Percentiles rank a stretch among this genome's conserved stretches.
Evolutionary conservation across 2,329 filamentous ascomycete species (phyloP).

Genomic region (Parastagonospora avenae): DNA sequence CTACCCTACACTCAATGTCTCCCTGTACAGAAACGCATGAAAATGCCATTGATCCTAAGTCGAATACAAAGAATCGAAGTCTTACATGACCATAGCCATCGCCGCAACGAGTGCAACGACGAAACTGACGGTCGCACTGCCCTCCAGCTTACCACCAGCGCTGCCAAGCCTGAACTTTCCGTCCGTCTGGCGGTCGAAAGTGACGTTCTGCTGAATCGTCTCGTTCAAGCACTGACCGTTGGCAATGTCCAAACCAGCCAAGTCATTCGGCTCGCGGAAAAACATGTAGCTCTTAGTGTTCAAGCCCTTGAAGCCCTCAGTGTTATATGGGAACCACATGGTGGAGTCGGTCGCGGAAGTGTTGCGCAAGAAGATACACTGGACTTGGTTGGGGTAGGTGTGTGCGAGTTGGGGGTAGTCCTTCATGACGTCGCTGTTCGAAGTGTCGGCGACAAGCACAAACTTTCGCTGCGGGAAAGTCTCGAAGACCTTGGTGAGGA

Average conservation of each 20-base stretch:
- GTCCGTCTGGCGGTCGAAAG: conserved; percentile 56
- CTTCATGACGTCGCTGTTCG: conserved; percentile 76
- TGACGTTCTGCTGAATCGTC: conserved; percentile 71
- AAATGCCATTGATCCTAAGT: background rate
- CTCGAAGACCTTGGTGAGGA: conserved; percentile 73
- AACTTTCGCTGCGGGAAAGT: conserved; percentile 78
- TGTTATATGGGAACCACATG: conserved; percentile 77
- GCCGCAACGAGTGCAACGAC: conserved; percentile 41
- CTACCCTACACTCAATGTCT: background rate
- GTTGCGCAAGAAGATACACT: conserved; percentile 79
- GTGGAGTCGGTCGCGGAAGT: conserved; percentile 69
- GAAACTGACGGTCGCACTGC: conserved; percentile 39
- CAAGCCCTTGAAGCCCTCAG: conserved; percentile 69
- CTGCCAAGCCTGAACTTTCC: conserved; percentile 32
- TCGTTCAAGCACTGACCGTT: conserved; percentile 71
- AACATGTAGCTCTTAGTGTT: conserved; percentile 77
- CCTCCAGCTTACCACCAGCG: conserved; percentile 27
- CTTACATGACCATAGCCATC: conserved; percentile 32
- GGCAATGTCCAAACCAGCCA: conserved; percentile 68
- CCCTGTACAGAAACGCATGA: background rate
- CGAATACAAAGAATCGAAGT: background rate
- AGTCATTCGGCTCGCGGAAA: conserved; percentile 73
- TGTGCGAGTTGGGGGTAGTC: conserved; percentile 65
- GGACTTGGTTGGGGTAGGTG: conserved; percentile 72
- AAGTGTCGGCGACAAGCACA: conserved; percentile 76